Base-by-base conservation (phyloP, 2,329 filamentous ascomycete genomes). In the Zasmidium cellare region DNA sequence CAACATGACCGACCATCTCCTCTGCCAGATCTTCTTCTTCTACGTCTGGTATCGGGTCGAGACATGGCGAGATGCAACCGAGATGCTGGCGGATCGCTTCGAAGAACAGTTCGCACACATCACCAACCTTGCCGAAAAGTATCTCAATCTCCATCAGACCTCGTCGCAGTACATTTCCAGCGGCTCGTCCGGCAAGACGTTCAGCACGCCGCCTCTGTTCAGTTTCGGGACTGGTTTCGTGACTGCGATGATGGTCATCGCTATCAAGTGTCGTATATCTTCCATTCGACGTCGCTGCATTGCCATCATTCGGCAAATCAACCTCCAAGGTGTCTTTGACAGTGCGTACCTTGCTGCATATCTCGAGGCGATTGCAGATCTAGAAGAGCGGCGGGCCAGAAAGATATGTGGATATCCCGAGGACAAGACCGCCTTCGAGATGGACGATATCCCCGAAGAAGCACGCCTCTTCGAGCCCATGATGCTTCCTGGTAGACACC, bases 151-250 rank as follows among this genome's bases (percentile, higher is more conserved):
- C 18, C 46, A 55, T 14, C 48, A 18, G 28, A 44, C 7, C 16
- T 5, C 9, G 2, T 18, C 46, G 2, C 52, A 38, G 16, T 55
- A 49, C 23, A 3, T 53, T 11, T 45, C 35, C 1, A 45, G 3
- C 31, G 9, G 31, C 14, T 11, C 25, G 19, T 9, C 23, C 11
- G 22, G 5, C 3, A 41, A 25, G 12, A 22, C 48, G 6, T 51
- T 11, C 23, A 51, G n/a, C 35, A 56, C 54, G 19, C 54, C 54
- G n/a, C 54, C 54, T 16, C 47, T 51, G 9, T 56, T 56, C 54
- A 56, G 47, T 38, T 51, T 51, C 12, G 54, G 54, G 5, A 51
- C 31, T 19, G 48, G 48, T 7, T 56, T 56, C 23, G 38, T 56
- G 2, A 51, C 35, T 2, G 23, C 35, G 7, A 9, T 56, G 1